A percentile compares a stretch with the other conserved stretches of the same genome.
phyloP scores from a whole-genome alignment of 768 basidiomycete species.

The Auricularia sp. region DNA sequence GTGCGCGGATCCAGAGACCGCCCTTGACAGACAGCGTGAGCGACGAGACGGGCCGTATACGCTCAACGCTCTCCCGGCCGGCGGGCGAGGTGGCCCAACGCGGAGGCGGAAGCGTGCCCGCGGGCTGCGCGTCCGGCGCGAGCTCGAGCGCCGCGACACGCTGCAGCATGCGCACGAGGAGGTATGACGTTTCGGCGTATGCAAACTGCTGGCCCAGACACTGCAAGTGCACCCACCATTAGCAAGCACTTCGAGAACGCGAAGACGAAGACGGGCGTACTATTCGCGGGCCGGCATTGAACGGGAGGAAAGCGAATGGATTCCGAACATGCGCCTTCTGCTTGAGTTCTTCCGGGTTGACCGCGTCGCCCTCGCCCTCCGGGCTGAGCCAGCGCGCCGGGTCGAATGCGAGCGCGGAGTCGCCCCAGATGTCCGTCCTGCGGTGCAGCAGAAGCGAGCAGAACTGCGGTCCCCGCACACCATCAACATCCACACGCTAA shows the following conservation, averaged over 20 bases:
- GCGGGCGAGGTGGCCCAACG: slow-evolving; percentile 2
- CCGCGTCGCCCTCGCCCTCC: slow-evolving; percentile 9
- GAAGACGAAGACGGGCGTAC: slow-evolving; percentile 4
- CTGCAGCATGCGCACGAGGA: slow-evolving; percentile 16
- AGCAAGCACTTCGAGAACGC: not conserved
- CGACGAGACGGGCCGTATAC: slow-evolving; percentile 11
- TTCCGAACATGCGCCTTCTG: slow-evolving; percentile 6
- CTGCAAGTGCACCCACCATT: not conserved
- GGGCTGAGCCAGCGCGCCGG: slow-evolving; percentile 23
- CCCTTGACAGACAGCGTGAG: slow-evolving; percentile 13
- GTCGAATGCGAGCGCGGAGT: slow-evolving; percentile 22
- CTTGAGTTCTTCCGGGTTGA: slow-evolving; percentile 1
- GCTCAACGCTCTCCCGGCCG: slow-evolving; percentile 11
- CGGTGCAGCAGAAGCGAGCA: slow-evolving; percentile 21
- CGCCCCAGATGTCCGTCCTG: slow-evolving; percentile 22
- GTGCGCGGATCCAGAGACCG: slow-evolving; percentile 11
- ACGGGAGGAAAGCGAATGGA: slow-evolving; percentile 16
- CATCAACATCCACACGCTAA: not conserved
- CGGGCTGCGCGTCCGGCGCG: slow-evolving; percentile 11
- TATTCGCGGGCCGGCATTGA: slow-evolving; percentile 20
- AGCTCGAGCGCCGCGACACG: slow-evolving; percentile 11
- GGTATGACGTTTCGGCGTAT: slow-evolving; percentile 15
- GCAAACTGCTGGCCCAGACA: slow-evolving; percentile 16
- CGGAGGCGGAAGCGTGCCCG: slow-evolving; percentile 9
- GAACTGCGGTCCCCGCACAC: slow-evolving; percentile 1